Base-by-base conservation (phyloP, 495 filamentous ascomycete genomes). In the Talaromyces proteolyticus region DNA sequence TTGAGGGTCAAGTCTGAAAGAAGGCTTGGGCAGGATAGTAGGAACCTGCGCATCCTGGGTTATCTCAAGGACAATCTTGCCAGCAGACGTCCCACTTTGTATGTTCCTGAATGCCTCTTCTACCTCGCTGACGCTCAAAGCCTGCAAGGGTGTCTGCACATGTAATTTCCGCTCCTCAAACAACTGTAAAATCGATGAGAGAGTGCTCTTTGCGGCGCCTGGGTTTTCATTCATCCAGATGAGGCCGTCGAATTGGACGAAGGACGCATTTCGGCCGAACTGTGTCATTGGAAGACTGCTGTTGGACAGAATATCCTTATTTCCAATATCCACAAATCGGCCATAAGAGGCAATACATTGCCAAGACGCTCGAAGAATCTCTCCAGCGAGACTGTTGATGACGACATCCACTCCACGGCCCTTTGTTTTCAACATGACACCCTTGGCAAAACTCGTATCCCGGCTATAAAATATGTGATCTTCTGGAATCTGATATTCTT, bases 321-420 rank as follows among this genome's bases (percentile, higher is more conserved):
- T 70, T 12, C 74, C 74, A 16, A 80, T 62, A 20, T 81, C 74
- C 17, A 80, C 52, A 29, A 79, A 68, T 0, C 61, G 62, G 0
- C 77, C 76, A 39, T 59, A 70, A 3, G 58, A 49, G 0, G 76
- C 75, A 21, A 76, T 41, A 38, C 59, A 74, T 26, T 58, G 56
- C 67, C 67, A 78, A 1, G 67, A 62, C 3, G 53, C 64, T 6
- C 53, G 62, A 1, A 73, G 54, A 1, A 58, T 24, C 7, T 72
- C 64, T 2, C 63, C 61, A 1, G 70, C 64, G 0, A 63, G 48
- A 6, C 59, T 58, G 54, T 74, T 79, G 1, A 78, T 48, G 2
- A 76, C 66, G 6, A 77, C 63, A 29, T 76, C 70, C 37, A 75
- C 68, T 4, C 75, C 74, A n/a, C 47, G 51, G 12, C 70, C 65